Conservation (phyloP, 148 eudicot species). For the Cornus kousa region DNA sequence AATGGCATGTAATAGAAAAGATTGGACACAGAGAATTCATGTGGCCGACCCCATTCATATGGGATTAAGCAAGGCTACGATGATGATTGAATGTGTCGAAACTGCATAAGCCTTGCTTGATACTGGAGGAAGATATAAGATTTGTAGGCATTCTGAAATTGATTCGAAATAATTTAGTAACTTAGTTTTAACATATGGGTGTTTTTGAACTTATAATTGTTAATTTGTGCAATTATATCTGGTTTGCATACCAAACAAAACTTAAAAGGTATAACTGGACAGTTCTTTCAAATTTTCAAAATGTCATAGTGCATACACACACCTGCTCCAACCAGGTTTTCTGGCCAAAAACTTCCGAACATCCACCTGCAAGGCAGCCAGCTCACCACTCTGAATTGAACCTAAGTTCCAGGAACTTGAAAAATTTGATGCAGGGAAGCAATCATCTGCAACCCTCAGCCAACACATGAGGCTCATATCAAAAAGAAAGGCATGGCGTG, state of each 20-base stretch:
- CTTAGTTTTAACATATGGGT: not conserved
- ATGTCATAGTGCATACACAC: constrained; percentile 7
- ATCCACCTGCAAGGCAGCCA: constrained; percentile 88
- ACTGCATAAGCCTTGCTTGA: not conserved
- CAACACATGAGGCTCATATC: constrained; percentile 89
- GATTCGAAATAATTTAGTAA: not conserved
- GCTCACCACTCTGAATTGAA: constrained; percentile 81
- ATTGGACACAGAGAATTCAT: no score
- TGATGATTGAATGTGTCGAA: not conserved
- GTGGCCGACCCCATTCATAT: no score
- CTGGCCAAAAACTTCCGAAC: constrained; percentile 89
- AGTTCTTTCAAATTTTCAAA: not conserved
- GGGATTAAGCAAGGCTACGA: no score
- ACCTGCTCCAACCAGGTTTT: constrained; percentile 98
- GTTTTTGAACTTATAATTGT: not conserved
- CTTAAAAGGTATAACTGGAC: not conserved
- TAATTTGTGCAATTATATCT: not conserved
- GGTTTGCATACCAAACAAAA: not conserved
- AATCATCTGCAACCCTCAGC: constrained; percentile 96
- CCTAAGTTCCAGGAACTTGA: constrained; percentile 91
- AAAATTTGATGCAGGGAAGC: constrained; percentile 87
- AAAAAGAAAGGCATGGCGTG: constrained; percentile 90
- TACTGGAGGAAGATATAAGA: not conserved
- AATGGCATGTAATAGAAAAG: no score
- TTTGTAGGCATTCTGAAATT: not conserved